These are phyloP conservation scores for Parathielavia hyrcaniae DNA, from an alignment of 495 filamentous ascomycete species.

Conservation along the genomic window DNA sequence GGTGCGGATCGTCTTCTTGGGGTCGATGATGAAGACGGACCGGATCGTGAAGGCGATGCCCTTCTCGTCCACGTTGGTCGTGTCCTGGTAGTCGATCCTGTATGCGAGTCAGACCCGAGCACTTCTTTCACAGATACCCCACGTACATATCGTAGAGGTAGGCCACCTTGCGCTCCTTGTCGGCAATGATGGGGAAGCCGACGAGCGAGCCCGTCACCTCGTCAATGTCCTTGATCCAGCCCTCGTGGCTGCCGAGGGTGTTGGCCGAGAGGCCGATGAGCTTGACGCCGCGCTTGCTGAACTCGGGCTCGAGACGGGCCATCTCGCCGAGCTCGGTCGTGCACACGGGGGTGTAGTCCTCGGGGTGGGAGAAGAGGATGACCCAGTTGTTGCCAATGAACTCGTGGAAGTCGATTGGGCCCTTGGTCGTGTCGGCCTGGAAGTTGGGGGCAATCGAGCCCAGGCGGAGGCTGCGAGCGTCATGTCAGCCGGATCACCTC, in stretches of 20 bases:
- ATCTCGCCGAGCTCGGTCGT: slow-evolving; percentile 97
- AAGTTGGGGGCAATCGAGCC: slow-evolving; percentile 90
- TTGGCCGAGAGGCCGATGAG: slow-evolving; percentile 90
- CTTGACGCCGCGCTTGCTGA: slow-evolving; percentile 88
- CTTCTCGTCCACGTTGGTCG: slow-evolving; percentile 86
- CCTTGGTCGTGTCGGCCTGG: slow-evolving; percentile 82
- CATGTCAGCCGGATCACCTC: slow-evolving; percentile 12
- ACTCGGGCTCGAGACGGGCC: slow-evolving; percentile 95
- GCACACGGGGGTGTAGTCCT: slow-evolving; percentile 91
- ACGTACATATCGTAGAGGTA: slow-evolving; percentile 89
- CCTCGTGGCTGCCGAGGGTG: slow-evolving; percentile 57
- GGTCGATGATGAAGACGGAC: slow-evolving; percentile 98
- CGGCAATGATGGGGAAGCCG: slow-evolving; percentile 92
- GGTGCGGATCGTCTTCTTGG: slow-evolving; percentile 93
- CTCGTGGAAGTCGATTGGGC: slow-evolving; percentile 93
- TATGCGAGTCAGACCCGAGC: background rate
- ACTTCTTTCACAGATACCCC: background rate
- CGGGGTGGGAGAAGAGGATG: slow-evolving; percentile 95
- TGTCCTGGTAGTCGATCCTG: slow-evolving; percentile 73
- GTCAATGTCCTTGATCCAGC: slow-evolving; percentile 94
- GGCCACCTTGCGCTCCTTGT: slow-evolving; percentile 90
- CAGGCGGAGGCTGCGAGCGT: slow-evolving; percentile 62
- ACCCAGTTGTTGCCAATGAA: slow-evolving; percentile 94
- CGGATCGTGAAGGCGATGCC: slow-evolving; percentile 98
- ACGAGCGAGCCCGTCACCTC: slow-evolving; percentile 79